These are phyloP conservation scores for Rhododendron kiyosumense DNA, from an alignment of 148 eudicot genomes.

Conservation along the genomic window DNA sequence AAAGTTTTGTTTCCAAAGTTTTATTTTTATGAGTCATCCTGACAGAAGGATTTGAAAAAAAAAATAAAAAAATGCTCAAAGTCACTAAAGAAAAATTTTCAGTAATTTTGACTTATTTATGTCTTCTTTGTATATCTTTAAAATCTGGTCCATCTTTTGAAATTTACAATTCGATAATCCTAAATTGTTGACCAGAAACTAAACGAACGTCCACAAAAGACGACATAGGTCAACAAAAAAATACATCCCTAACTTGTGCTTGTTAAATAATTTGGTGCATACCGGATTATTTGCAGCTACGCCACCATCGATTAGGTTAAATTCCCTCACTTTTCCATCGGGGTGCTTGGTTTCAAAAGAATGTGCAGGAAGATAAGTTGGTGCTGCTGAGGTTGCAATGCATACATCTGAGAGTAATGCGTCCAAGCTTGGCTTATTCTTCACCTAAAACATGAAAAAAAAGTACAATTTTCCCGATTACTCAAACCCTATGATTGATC, in stretches of 20 bases:
- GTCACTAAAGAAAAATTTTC: neutral
- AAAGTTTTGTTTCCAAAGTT: no score
- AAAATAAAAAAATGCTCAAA: no score
- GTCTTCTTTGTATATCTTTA: neutral
- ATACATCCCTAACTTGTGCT: neutral
- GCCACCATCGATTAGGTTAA: conserved; percentile 9
- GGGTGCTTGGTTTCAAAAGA: neutral
- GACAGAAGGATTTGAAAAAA: no score
- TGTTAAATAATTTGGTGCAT: neutral
- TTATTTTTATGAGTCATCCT: no score
- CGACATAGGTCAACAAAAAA: neutral
- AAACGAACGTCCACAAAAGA: neutral
- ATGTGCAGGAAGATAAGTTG: conserved; percentile 14
- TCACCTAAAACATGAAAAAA: conserved; percentile 1
- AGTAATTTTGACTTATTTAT: neutral
- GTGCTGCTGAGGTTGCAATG: conserved; percentile 14
- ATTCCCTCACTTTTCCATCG: conserved; percentile 7
- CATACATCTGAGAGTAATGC: conserved; percentile 11
- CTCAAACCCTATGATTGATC: neutral
- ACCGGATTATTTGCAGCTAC: conserved; percentile 17
- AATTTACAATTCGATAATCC: neutral
- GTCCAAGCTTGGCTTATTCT: conserved; percentile 2
- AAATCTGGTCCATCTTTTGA: neutral
- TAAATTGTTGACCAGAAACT: neutral
- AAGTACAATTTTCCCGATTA: neutral